Evolutionary conservation across 23 red algal species (phyloP).

Genomic region (Cyanidium caldarium): DNA sequence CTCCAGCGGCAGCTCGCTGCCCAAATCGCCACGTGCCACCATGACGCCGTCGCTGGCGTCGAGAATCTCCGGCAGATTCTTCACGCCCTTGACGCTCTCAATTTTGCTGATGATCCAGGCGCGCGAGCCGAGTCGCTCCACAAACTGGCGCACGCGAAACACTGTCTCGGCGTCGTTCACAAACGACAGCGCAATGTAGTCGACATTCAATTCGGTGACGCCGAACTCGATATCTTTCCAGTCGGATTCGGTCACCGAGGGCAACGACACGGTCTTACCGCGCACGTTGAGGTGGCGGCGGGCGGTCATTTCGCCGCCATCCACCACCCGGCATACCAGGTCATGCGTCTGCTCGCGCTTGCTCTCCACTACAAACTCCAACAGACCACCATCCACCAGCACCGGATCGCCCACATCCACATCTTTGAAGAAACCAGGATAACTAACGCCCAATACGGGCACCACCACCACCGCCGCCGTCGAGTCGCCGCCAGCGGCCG

Average conservation of each 20-base stretch:
- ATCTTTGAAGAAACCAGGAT: background rate
- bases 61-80: slow-evolving; percentile 64
- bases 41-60: slow-evolving; percentile 80
- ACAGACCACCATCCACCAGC: slow-evolving; percentile 18
- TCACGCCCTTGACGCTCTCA: slow-evolving; percentile 86
- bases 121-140: slow-evolving; percentile 14
- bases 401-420: background rate
- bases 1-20: slow-evolving; percentile 74
- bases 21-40: slow-evolving; percentile 94
- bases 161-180: slow-evolving; percentile 70
- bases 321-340: slow-evolving; percentile 57
- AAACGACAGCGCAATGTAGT: slow-evolving; percentile 77
- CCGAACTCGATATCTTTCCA: slow-evolving; percentile 77
- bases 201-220: slow-evolving; percentile 59
- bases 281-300: slow-evolving; percentile 82
- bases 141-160: slow-evolving; percentile 35
- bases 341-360: slow-evolving; percentile 15
- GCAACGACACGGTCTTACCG: slow-evolving; percentile 57
- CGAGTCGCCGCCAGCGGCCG: slow-evolving; percentile 21
- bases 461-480: slow-evolving; percentile 34
- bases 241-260: slow-evolving; percentile 82
- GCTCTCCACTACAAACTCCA: slow-evolving; percentile 10
- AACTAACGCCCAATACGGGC: background rate
- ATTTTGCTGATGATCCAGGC: slow-evolving; percentile 95
- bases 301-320: slow-evolving; percentile 51